Conservation (phyloP, 441 rosid species). For the Lepidium campestre region DNA sequence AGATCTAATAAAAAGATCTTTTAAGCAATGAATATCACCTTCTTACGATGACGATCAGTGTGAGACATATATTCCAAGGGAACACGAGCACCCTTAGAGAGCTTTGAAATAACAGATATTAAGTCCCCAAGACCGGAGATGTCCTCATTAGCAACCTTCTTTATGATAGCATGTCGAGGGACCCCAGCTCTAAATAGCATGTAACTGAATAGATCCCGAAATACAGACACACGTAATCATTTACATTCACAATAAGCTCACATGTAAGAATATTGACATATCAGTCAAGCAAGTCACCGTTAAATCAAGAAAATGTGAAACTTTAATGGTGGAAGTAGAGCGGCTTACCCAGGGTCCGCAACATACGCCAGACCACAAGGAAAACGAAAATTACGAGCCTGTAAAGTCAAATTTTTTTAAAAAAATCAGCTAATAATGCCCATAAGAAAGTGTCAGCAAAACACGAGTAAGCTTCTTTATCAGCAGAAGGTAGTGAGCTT, state of each 20-base stretch:
- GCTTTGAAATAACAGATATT: conserved; percentile 62
- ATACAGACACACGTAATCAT: conserved; percentile 19
- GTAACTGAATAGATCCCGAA: conserved; percentile 49
- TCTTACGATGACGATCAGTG: conserved; percentile 85
- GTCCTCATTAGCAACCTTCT: conserved; percentile 83
- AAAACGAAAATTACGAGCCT: conserved; percentile 96
- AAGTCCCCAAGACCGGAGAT: conserved; percentile 69
- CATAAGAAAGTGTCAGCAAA: conserved; percentile 4
- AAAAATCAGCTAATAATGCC: conserved; percentile 17
- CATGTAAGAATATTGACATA: conserved; percentile 6
- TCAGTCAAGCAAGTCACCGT: not conserved
- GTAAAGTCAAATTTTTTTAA: conserved; percentile 25
- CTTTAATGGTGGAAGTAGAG: conserved; percentile 8
- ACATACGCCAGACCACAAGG: conserved; percentile 94
- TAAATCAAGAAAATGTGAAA: not conserved
- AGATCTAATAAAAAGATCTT: not conserved
- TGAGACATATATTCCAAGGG: conserved; percentile 88
- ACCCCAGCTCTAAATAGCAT: conserved; percentile 95
- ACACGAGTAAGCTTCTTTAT: not conserved
- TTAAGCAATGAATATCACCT: conserved; percentile 43
- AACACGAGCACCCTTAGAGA: conserved; percentile 76
- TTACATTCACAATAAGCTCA: conserved; percentile 11
- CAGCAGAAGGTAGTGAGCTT: conserved; percentile 3
- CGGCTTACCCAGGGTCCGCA: conserved; percentile 88
- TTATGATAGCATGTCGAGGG: conserved; percentile 93